Base-by-base conservation (phyloP, 2,329 filamentous ascomycete species). In the Claviceps pazoutovae region DNA sequence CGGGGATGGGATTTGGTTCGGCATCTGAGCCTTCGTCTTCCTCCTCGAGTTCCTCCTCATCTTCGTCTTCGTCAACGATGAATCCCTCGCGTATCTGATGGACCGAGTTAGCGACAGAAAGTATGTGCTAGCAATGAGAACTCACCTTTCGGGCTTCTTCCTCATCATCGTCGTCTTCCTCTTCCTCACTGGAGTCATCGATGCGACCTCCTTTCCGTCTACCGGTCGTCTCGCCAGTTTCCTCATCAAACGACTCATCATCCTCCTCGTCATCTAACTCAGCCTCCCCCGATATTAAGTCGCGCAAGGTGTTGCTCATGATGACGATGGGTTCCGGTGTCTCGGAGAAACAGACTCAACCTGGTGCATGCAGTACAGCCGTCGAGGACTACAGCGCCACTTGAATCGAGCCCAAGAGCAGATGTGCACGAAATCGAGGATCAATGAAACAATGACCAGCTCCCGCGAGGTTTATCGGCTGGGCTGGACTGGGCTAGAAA, bases 131-230 rank as follows among this genome's bases (percentile, higher is more conserved):
- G 17, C 37, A 36, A 34, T 43, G 13, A 43, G 21, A 17, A 48
- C 42, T 21, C 71, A 93, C 86, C 66, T 82, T 84, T 59, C 82
- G 79, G 56, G 82, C 84, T 61, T 88, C 88, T 64, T 93, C 89
- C 63, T 89, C 86, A 58, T 95, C 89, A 53, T 95, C 89, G 54
- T 95, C 88, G 51, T 94, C 88, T 37, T 95, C 88, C 56, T 94
- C 89, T 63, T 95, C 89, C 60, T 95, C 89, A 60, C 87, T 94
- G 0, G 88, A 95, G 68, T 95, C 89, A 61, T 91, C 84, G 51
- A 88, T 69, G 5, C 54, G 60, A 45, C 54, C 54, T 30, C 58
- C 37, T n/a, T 57, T 62, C 54, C 73, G 66, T 63, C 73, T 72
- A 50, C 67, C 58, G 46, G 70, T 72, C 46, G 71, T 67, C 60